These are phyloP conservation scores for Crataegus laevigata DNA, from an alignment of 306 rosid genomes.

Conservation along the genomic window DNA sequence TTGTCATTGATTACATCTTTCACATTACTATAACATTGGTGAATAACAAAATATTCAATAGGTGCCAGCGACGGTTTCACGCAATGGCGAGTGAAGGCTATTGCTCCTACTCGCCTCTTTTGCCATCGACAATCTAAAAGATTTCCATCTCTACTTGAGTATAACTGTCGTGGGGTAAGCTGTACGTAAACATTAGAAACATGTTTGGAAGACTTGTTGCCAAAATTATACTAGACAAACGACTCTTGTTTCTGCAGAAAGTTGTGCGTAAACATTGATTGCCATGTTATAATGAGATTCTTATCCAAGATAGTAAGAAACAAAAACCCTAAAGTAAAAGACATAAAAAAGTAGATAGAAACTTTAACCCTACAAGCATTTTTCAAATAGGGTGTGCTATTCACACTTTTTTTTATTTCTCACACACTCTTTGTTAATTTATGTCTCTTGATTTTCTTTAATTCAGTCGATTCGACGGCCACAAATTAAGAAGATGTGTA, in stretches of 20 bases:
- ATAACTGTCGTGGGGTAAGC: background rate
- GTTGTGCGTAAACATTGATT: background rate
- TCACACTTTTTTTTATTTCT: too few species aligned
- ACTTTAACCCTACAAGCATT: background rate
- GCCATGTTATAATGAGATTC: background rate
- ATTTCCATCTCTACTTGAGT: background rate
- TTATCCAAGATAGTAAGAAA: background rate
- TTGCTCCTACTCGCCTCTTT: background rate
- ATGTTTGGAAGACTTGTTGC: background rate
- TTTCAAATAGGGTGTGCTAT: too few species aligned
- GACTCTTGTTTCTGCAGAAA: too few species aligned
- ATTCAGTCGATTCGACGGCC: too few species aligned
- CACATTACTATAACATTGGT: background rate
- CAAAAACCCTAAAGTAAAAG: background rate
- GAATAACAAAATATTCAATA: background rate
- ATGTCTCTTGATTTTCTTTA: too few species aligned
- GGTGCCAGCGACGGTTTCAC: background rate
- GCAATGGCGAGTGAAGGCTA: background rate
- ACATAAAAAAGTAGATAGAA: background rate
- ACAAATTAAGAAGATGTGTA: too few species aligned
- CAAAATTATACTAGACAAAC: background rate
- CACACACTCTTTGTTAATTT: too few species aligned
- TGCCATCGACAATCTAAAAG: background rate
- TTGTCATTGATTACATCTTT: background rate
- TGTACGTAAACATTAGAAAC: background rate